Evolutionary conservation across 2,329 filamentous ascomycete genomes (phyloP).

Genomic region (Magnaporthiopsis rhizophila): DNA sequence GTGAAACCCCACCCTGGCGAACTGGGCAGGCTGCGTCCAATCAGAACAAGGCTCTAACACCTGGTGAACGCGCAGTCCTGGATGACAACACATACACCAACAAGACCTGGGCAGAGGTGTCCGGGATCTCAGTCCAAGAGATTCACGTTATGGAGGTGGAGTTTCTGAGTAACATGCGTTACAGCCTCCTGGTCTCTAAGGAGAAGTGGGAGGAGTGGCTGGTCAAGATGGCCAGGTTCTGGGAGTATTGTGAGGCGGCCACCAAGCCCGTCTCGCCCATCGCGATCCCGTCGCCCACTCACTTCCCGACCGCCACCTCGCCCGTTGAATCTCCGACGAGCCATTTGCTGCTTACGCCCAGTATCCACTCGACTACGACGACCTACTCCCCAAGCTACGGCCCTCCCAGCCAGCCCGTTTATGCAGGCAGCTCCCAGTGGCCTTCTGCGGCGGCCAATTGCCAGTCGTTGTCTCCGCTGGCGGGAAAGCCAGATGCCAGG

Average conservation of each 20-base stretch:
- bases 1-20: slow-evolving; percentile 20
- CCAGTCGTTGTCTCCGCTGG: slow-evolving; percentile 41
- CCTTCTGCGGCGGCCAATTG: slow-evolving; percentile 19
- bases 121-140: slow-evolving; percentile 84
- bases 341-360: slow-evolving; percentile 23
- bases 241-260: slow-evolving; percentile 71
- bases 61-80: slow-evolving; percentile 49
- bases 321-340: slow-evolving; percentile 43
- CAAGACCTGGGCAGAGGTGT: slow-evolving; percentile 98
- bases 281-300: slow-evolving; percentile 29
- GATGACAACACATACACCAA: slow-evolving; percentile 99
- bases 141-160: slow-evolving; percentile 99
- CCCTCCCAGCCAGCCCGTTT: slow-evolving; percentile 16
- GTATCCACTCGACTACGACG: slow-evolving; percentile 23
- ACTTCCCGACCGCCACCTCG: slow-evolving; percentile 30
- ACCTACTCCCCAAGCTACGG: slow-evolving; percentile 33
- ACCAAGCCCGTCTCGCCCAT: slow-evolving; percentile 33
- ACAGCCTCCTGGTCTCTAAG: slow-evolving; percentile 80
- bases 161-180: slow-evolving; percentile 97
- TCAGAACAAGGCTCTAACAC: slow-evolving; percentile 6
- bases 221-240: slow-evolving; percentile 70
- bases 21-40: not conserved
- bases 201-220: slow-evolving; percentile 86
- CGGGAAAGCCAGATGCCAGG: slow-evolving; percentile 33
- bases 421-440: slow-evolving; percentile 2